A percentile compares a stretch with the other conserved stretches of the same genome.
Evolutionary conservation across 2,329 filamentous ascomycete genomes (phyloP).

Genomic region (Diplodia sapinea): DNA sequence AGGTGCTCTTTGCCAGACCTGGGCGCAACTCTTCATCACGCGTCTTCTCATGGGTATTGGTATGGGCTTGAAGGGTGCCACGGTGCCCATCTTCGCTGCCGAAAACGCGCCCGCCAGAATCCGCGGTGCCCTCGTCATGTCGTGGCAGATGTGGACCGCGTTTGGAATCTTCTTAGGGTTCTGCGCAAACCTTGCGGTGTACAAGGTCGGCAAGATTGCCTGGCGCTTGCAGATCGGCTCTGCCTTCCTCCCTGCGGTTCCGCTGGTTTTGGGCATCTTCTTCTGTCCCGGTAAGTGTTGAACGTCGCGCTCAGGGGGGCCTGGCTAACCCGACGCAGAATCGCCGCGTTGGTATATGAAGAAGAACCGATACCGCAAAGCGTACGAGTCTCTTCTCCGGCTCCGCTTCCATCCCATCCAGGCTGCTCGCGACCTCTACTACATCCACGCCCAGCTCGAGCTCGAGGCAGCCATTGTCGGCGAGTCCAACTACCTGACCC

Average conservation of each 20-base stretch:
- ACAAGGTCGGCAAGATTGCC: slow-evolving; percentile 44
- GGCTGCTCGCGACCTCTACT: slow-evolving; percentile 57
- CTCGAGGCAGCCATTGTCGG: slow-evolving; percentile 44
- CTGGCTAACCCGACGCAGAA: slow-evolving; percentile 36
- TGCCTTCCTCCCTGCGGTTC: slow-evolving; percentile 49
- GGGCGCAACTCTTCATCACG: slow-evolving; percentile 72
- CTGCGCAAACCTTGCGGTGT: slow-evolving; percentile 49
- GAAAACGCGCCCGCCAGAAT: slow-evolving; percentile 65
- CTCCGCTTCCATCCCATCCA: slow-evolving; percentile 49
- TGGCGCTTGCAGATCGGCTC: slow-evolving; percentile 51
- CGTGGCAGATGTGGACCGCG: slow-evolving; percentile 53
- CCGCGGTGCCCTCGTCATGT: slow-evolving; percentile 41
- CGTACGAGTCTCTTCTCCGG: slow-evolving; percentile 48
- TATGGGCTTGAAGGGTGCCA: slow-evolving; percentile 76
- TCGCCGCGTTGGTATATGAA: slow-evolving; percentile 50
- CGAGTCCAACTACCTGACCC: slow-evolving; percentile 26
- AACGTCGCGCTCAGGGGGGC: too few species aligned
- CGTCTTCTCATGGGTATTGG: slow-evolving; percentile 77
- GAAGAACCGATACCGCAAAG: slow-evolving; percentile 47
- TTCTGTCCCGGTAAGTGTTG: slow-evolving; percentile 39
- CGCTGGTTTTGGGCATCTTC: slow-evolving; percentile 46
- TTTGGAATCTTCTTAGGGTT: slow-evolving; percentile 56
- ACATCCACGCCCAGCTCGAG: slow-evolving; percentile 45
- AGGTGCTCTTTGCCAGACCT: slow-evolving; percentile 70
- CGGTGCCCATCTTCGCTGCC: slow-evolving; percentile 77